Evolutionary conservation across 2,329 filamentous ascomycete genomes (phyloP).

Genomic region (Tolypocladium endophyticum): DNA sequence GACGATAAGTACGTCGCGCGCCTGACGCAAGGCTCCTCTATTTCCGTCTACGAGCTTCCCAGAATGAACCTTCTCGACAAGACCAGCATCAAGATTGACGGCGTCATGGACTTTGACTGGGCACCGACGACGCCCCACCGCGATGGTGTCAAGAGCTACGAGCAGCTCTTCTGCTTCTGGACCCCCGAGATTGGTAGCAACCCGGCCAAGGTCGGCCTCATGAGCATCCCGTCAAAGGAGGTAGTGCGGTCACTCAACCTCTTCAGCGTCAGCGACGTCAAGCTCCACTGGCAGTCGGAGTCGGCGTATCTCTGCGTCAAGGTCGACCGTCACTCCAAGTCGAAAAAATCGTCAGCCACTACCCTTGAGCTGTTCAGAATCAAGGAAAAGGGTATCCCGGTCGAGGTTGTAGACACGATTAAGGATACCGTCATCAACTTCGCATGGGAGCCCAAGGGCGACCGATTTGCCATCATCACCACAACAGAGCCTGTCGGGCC

Average conservation of each 20-base stretch:
- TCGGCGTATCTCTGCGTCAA: slow-evolving; percentile 93
- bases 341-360: slow-evolving; percentile 94
- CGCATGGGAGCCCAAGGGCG: slow-evolving; percentile 96
- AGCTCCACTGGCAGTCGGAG: slow-evolving; percentile 98
- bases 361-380: slow-evolving; percentile 98
- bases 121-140: slow-evolving; percentile 72
- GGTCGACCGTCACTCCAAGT: slow-evolving; percentile 97
- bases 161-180: slow-evolving; percentile 98
- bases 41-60: slow-evolving; percentile 83
- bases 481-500: slow-evolving; percentile 72
- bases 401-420: slow-evolving; percentile 94
- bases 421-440: slow-evolving; percentile 99
- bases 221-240: slow-evolving; percentile 93
- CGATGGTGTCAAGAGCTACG: slow-evolving; percentile 80
- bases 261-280: slow-evolving; percentile 95
- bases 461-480: slow-evolving; percentile 94
- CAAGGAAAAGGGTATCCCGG: slow-evolving; percentile 92
- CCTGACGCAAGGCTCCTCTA: slow-evolving; percentile 76
- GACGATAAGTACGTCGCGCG: slow-evolving; percentile 96
- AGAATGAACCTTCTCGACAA: slow-evolving; percentile 86
- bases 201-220: slow-evolving; percentile 90
- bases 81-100: slow-evolving; percentile 90
- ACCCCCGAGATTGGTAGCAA: slow-evolving; percentile 97
- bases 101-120: slow-evolving; percentile 97
- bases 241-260: slow-evolving; percentile 90